phyloP scores from a whole-genome alignment of 345 rosid species.

The Ceriops decandra region DNA sequence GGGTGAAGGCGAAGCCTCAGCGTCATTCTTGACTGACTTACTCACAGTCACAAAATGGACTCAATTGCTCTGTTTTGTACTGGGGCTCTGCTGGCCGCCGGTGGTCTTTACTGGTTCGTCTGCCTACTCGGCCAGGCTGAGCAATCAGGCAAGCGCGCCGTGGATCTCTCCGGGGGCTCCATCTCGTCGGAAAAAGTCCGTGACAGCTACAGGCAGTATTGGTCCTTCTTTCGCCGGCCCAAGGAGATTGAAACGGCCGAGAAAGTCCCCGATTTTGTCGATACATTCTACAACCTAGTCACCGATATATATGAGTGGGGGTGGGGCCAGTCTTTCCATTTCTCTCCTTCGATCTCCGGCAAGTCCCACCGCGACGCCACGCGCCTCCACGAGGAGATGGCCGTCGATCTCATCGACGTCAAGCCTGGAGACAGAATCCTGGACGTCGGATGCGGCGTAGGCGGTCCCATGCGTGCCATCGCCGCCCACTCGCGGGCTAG shows the following conservation, averaged over 20 bases:
- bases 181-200: slow-evolving; percentile 77
- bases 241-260: slow-evolving; percentile 79
- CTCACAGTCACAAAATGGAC: slow-evolving; percentile 33
- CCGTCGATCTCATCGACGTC: slow-evolving; percentile 69
- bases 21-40: too few relatives aligned
- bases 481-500: slow-evolving; percentile 81
- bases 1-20: too few relatives aligned
- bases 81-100: slow-evolving; percentile 65
- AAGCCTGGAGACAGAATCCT: slow-evolving; percentile 56
- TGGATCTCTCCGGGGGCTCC: slow-evolving; percentile 85
- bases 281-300: slow-evolving; percentile 86
- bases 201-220: slow-evolving; percentile 73
- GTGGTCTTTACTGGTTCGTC: slow-evolving; percentile 82
- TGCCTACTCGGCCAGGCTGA: slow-evolving; percentile 90
- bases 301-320: slow-evolving; percentile 99
- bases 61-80: slow-evolving; percentile 59
- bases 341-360: slow-evolving; percentile 77
- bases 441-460: slow-evolving; percentile 94
- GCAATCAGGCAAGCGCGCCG: slow-evolving; percentile 65
- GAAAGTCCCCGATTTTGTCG: slow-evolving; percentile 84
- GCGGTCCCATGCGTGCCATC: slow-evolving; percentile 99
- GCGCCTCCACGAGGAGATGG: slow-evolving; percentile 82
- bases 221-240: slow-evolving; percentile 85
- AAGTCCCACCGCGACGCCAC: slow-evolving; percentile 83
- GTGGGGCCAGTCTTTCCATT: slow-evolving; percentile 98